Evolutionary conservation across 2,329 filamentous ascomycete genomes (phyloP).

Genomic region (Aspergillus piperis): DNA sequence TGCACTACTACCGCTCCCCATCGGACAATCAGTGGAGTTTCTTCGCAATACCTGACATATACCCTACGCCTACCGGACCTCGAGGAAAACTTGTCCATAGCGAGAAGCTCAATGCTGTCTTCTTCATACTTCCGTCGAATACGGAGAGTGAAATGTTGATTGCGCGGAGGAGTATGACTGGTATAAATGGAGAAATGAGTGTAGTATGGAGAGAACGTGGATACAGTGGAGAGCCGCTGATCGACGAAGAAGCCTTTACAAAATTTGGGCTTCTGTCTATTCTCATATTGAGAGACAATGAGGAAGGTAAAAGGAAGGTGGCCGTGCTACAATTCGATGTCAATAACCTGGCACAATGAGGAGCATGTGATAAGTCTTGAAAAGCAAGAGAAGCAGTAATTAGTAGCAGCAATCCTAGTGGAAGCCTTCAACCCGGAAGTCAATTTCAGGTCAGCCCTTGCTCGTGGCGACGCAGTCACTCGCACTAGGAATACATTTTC

Average conservation of each 20-base stretch:
- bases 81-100: not conserved
- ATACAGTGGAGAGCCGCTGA: not conserved
- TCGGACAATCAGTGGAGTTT: not conserved
- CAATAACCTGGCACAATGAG: not conserved
- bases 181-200: not conserved
- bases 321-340: not conserved
- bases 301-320: not conserved
- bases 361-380: not conserved
- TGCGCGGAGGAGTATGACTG: not conserved
- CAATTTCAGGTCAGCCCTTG: not conserved
- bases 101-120: not conserved
- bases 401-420: not conserved
- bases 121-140: not conserved
- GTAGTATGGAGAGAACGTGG: not conserved
- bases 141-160: not conserved
- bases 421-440: not conserved
- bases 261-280: not conserved
- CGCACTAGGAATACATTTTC: not conserved
- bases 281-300: not conserved
- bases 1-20: not conserved
- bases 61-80: not conserved
- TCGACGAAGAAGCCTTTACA: not conserved
- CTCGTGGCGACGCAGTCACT: not conserved
- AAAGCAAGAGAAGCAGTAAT: not conserved
- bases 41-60: not conserved